Conservation (phyloP, 2,329 filamentous ascomycete genomes). For the Ophiocordyceps robertsii region DNA sequence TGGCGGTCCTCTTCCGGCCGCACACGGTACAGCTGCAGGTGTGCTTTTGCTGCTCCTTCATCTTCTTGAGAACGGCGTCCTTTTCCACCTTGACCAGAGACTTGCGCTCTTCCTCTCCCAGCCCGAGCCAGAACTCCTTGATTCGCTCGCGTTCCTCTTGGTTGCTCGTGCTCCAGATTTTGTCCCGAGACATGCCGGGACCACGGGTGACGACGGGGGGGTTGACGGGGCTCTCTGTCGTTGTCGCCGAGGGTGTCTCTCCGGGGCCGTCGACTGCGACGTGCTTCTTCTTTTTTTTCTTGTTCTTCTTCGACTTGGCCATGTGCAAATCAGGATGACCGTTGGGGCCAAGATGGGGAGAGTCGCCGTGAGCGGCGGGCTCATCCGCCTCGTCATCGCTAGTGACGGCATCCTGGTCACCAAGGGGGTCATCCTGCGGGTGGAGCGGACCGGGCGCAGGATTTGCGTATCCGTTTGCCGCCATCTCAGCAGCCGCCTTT, state of each 20-base stretch:
- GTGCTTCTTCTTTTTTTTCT: conserved; percentile 56
- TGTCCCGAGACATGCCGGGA: conserved; percentile 53
- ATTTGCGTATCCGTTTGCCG: conserved; percentile 27
- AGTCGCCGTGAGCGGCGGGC: conserved; percentile 20
- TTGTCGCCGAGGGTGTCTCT: conserved; percentile 1
- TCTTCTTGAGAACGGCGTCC: conserved; percentile 93
- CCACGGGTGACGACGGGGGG: conserved; percentile 18
- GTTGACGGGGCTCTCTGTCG: conserved; percentile 2
- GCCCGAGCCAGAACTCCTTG: conserved; percentile 92
- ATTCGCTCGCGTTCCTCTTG: conserved; percentile 93
- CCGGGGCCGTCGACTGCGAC: conserved; percentile 10
- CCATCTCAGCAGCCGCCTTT: conserved; percentile 37
- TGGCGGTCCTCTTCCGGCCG: conserved; percentile 87
- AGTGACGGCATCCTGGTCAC: conserved; percentile 30
- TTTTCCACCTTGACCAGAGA: conserved; percentile 97
- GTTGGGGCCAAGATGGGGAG: conserved; percentile 15
- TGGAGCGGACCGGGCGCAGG: conserved; percentile 15
- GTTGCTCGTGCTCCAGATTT: conserved; percentile 95
- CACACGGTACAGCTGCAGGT: conserved; percentile 98
- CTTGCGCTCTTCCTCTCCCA: conserved; percentile 89
- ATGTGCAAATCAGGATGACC: conserved; percentile 12
- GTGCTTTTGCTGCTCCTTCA: conserved; percentile 99
- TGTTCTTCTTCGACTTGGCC: conserved; percentile 43
- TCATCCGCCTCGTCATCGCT: conserved; percentile 39
- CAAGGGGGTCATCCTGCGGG: conserved; percentile 10